Percentiles rank a stretch among this genome's conserved stretches.
These are phyloP conservation scores for Lathyrus sativus DNA, from an alignment of 306 rosid genomes.

Conservation along the genomic window DNA sequence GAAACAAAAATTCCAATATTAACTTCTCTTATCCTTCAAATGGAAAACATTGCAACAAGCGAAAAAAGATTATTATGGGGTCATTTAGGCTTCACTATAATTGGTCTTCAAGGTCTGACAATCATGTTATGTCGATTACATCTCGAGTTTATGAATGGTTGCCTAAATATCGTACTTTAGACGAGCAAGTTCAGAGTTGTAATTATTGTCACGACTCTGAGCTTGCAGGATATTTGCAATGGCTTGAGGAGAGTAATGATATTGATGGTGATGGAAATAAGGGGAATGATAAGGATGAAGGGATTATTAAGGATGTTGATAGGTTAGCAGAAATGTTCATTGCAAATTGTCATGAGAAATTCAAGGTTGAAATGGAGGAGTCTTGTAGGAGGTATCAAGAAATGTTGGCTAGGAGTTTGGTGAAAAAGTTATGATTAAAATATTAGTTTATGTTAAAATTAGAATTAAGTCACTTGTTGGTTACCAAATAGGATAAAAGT, in stretches of 20 bases:
- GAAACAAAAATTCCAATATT: constrained; percentile 40
- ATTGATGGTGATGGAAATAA: constrained; percentile 4
- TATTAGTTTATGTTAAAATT: constrained; percentile 1
- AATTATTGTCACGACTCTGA: constrained; percentile 35
- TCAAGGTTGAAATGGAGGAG: constrained; percentile 85
- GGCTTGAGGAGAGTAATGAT: constrained; percentile 74
- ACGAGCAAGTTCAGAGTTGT: background rate
- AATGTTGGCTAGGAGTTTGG: constrained; percentile 67
- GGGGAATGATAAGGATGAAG: background rate
- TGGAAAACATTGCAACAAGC: constrained; percentile 31
- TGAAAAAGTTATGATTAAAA: background rate
- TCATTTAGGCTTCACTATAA: constrained; percentile 90
- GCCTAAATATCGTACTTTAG: background rate
- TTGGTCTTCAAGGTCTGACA: constrained; percentile 62
- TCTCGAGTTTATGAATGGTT: constrained; percentile 52
- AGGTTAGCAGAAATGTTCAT: constrained; percentile 77
- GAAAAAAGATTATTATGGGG: constrained; percentile 59
- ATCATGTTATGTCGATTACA: constrained; percentile 63
- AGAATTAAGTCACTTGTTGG: constrained; percentile 1
- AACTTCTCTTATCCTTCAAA: constrained; percentile 9
- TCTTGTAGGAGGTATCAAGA: constrained; percentile 78
- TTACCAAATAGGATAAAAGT: constrained; percentile 22
- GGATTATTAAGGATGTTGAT: constrained; percentile 57
- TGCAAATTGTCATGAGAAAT: constrained; percentile 75
- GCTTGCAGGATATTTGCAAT: constrained; percentile 74